Percentiles rank a stretch among this genome's conserved stretches.
Evolutionary conservation across 2,329 filamentous ascomycete genomes (phyloP).

Genomic region (Aspergillus puulaauensis): DNA sequence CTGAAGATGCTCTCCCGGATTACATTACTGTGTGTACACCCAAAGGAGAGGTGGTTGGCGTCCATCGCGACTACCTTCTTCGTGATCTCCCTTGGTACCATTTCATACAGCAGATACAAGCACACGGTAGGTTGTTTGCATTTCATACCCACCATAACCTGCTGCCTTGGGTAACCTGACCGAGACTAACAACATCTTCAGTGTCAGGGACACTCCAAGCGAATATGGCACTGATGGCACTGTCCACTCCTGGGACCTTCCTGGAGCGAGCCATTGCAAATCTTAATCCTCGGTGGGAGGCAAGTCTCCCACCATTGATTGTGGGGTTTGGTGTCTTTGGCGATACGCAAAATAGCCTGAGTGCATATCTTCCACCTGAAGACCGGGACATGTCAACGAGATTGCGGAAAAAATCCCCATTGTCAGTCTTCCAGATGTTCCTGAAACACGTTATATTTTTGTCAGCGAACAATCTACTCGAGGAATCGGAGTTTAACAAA

Average conservation of each 20-base stretch:
- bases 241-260: not conserved
- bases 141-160: no score
- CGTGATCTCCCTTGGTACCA: not conserved
- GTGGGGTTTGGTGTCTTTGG: rapidly evolving
- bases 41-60: not conserved
- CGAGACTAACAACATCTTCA: not conserved
- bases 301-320: not conserved
- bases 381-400: no score
- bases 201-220: not conserved
- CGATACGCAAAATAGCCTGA: not conserved
- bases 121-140: not conserved
- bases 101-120: not conserved
- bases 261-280: not conserved
- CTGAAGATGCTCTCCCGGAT: not conserved
- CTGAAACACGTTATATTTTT: not conserved
- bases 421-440: not conserved
- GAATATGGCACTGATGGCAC: not conserved
- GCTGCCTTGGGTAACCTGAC: no score
- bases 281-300: not conserved
- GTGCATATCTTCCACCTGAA: not conserved
- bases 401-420: not conserved
- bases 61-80: not conserved
- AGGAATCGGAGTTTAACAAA: not conserved
- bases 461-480: not conserved
- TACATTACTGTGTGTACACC: not conserved